Evolutionary conservation across 73 alveolate species (phyloP).

Genomic region (Paramecium caudatum): DNA sequence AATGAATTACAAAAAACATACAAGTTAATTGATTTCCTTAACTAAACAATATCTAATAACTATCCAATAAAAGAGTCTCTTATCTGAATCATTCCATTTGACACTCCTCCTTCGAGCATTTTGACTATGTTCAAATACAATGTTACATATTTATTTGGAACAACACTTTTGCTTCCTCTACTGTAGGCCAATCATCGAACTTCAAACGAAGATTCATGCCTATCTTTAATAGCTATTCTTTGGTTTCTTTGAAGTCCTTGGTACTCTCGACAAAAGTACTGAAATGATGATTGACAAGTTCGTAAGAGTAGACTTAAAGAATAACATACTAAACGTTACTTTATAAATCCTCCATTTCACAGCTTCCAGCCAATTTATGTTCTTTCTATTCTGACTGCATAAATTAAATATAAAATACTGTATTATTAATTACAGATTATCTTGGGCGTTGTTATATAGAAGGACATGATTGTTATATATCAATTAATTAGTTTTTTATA

Average conservation of each 20-base stretch:
- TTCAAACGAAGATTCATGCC: slow-evolving; percentile 53
- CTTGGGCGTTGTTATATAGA: not conserved
- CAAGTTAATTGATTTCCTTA: slow-evolving; percentile 54
- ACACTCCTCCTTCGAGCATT: slow-evolving; percentile 57
- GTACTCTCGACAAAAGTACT: slow-evolving; percentile 9
- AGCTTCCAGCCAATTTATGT: slow-evolving; percentile 40
- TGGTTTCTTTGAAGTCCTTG: not conserved
- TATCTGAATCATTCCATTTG: slow-evolving; percentile 59
- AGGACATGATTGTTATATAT: not conserved
- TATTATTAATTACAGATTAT: slow-evolving; percentile 20
- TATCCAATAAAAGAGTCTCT: slow-evolving; percentile 62
- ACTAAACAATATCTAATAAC: slow-evolving; percentile 51
- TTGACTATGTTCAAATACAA: not conserved
- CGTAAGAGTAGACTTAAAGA: slow-evolving; percentile 40
- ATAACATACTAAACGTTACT: slow-evolving; percentile 46
- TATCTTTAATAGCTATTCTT: not conserved
- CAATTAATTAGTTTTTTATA: not conserved
- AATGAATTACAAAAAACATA: not conserved
- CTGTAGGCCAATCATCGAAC: slow-evolving; percentile 48
- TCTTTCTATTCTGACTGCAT: slow-evolving; percentile 8
- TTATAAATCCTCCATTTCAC: slow-evolving; percentile 64
- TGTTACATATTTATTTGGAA: slow-evolving; percentile 4
- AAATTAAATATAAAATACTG: slow-evolving; percentile 36
- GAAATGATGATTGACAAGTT: slow-evolving; percentile 12
- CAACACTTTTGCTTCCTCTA: slow-evolving; percentile 24